These are phyloP conservation scores for Colletotrichum sp. DNA, from an alignment of 2,329 filamentous ascomycete genomes.

Conservation along the genomic window DNA sequence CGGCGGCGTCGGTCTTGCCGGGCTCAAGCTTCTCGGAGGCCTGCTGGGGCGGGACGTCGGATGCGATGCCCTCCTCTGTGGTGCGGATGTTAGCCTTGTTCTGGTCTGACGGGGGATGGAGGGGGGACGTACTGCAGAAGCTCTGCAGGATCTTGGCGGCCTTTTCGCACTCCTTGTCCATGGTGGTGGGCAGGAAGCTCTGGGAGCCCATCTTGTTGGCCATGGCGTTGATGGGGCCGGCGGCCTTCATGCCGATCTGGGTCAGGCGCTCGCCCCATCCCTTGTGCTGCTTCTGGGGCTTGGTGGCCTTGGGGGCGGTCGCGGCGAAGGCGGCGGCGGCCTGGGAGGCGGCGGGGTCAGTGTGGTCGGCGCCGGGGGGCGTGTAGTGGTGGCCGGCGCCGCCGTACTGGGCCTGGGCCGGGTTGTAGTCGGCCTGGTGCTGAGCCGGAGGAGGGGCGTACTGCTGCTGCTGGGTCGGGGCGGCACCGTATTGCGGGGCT, in stretches of 20 bases:
- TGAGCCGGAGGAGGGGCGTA: not conserved
- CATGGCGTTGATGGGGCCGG: conserved; percentile 79
- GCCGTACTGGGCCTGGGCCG: conserved; percentile 11
- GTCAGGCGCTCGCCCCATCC: conserved; percentile 18
- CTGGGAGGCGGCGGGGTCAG: conserved; percentile 1
- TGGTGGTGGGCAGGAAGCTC: conserved; percentile 83
- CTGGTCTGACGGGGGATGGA: conserved; percentile 5
- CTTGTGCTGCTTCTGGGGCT: conserved; percentile 15
- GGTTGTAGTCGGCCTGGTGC: conserved; percentile 17
- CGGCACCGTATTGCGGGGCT: not conserved
- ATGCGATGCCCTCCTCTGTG: conserved; percentile 58
- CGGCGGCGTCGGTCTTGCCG: conserved; percentile 15
- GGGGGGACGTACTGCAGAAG: conserved; percentile 74
- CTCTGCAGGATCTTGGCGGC: conserved; percentile 81
- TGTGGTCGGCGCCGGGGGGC: conserved; percentile 1
- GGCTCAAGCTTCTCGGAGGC: conserved; percentile 24
- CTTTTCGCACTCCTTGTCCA: conserved; percentile 92
- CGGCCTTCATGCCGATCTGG: conserved; percentile 50
- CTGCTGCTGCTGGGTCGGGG: not conserved
- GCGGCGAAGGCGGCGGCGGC: not conserved
- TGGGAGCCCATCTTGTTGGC: conserved; percentile 84
- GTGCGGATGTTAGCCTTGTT: not conserved
- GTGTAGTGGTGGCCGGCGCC: conserved; percentile 12
- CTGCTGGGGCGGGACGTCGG: conserved; percentile 33
- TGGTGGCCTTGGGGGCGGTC: not conserved